Evolutionary conservation across 2,329 filamentous ascomycete genomes (phyloP).

Genomic region (Didymella pomorum): DNA sequence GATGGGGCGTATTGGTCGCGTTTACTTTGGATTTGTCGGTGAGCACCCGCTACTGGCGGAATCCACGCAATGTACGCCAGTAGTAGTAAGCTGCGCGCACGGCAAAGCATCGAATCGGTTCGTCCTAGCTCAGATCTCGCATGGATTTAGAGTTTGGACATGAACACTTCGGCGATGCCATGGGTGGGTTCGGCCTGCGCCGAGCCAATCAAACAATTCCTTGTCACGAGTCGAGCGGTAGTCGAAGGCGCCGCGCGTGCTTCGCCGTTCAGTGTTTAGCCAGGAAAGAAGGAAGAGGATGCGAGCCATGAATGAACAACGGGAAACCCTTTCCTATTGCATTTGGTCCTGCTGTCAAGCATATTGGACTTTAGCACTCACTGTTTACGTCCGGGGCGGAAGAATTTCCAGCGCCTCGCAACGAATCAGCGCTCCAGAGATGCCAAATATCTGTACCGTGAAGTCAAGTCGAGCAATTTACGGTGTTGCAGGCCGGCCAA

Average conservation of each 20-base stretch:
- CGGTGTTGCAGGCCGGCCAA: conserved; percentile 1
- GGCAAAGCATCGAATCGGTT: conserved; percentile 3
- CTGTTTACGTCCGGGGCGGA: background rate
- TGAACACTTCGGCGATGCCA: background rate
- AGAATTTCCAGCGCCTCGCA: background rate
- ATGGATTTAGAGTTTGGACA: background rate
- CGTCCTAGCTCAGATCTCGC: conserved; percentile 12
- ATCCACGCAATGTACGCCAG: no score
- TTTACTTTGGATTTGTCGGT: background rate
- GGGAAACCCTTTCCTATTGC: conserved; percentile 4
- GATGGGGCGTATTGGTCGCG: no score
- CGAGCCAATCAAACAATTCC: conserved; percentile 10
- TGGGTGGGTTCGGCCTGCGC: conserved; percentile 4
- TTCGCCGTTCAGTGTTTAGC: background rate
- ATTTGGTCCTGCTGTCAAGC: conserved; percentile 7
- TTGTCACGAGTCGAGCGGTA: no score
- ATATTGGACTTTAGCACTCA: no score
- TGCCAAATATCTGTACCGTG: background rate
- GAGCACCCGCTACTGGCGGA: background rate
- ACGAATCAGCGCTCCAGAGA: background rate
- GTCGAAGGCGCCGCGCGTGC: background rate
- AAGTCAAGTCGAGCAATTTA: background rate
- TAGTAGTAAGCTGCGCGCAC: background rate
- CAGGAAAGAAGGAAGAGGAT: no score
- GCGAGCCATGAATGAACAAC: background rate